Evolutionary conservation across 805 yeast genomes (phyloP), one percentile per base, ranked within the genome.

Genomic region (Kuraishia borneana): DNA sequence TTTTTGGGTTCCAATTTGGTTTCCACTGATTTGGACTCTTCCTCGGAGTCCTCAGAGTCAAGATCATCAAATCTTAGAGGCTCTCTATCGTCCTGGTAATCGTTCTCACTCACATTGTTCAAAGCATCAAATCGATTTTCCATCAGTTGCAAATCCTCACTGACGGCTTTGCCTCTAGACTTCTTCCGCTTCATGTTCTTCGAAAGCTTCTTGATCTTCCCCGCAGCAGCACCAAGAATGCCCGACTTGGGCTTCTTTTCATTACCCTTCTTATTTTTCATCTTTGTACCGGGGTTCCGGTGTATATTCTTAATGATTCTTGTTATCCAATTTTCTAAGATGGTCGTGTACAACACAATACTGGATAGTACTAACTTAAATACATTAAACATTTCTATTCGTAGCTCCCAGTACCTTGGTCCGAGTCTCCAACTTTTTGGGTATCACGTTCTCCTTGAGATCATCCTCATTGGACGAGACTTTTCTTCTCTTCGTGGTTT

Each of bases 181-280:
- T 30, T 30, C 25, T 19, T 19, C 25, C 21, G 16, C 17, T 30
- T 30, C 21, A 19, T n/a, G 6, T 5, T 7, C 17, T 30, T 30
- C 5, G 32, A n/a, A 25, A 30, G 10, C 21, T 30, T 30, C 25
- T 30, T 30, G 14, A 30, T 30, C 32, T 30, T 30, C 16, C 25
- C 25, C 18, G 21, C 16, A 3, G 32, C 28, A 25, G 28, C 28
- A 25, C 13, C 13, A 6, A 25, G 12, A 10, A 25, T 25, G 16
- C 28, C 28, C 28, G 28, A 7, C 16, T 25, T 25, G 16, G 28
- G 12, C 16, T 25, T 25, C 13, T 12, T n/a, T n/a, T 7, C 16
- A 16, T 12, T 12, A 12, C 28, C 13, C 16, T 10, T 12, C 28
- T 13, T 12, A 10, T 25, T 12, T 25, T 25, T 8, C 28, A 6